Evolutionary conservation across 2,329 filamentous ascomycete genomes (phyloP).

Genomic region (Aspergillus sp.): DNA sequence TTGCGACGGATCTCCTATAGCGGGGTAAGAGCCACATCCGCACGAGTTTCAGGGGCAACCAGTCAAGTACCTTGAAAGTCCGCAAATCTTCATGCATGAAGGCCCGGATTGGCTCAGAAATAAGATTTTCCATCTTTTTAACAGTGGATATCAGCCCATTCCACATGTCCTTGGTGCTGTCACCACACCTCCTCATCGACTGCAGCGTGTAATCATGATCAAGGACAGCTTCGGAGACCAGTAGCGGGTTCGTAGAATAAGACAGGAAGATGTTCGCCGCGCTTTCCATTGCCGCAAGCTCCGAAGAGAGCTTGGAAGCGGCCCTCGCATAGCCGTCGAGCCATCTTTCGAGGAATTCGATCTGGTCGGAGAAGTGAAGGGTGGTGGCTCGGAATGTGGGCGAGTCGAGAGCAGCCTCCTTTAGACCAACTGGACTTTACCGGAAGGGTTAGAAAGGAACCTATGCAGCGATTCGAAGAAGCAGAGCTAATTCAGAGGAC

Average conservation of each 20-base stretch:
- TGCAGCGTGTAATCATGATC: constrained; percentile 95
- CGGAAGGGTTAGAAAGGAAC: constrained; percentile 16
- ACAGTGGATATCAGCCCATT: constrained; percentile 70
- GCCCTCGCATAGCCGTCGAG: constrained; percentile 71
- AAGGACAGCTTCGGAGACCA: constrained; percentile 78
- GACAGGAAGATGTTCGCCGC: constrained; percentile 75
- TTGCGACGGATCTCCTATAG: constrained; percentile 67
- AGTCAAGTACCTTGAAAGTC: constrained; percentile 67
- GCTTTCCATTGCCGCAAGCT: constrained; percentile 74
- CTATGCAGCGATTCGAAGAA: background rate
- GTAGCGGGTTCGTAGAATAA: constrained; percentile 71
- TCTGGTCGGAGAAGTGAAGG: constrained; percentile 84
- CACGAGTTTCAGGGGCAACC: constrained; percentile 6
- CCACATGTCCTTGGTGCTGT: constrained; percentile 89
- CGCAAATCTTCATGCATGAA: constrained; percentile 80
- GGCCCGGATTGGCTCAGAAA: constrained; percentile 76
- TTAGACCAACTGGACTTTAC: constrained; percentile 74
- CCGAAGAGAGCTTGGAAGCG: constrained; percentile 61
- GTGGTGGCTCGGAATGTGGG: constrained; percentile 90
- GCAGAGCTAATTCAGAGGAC: constrained; percentile 15
- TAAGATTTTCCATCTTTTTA: constrained; percentile 73
- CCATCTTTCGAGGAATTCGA: constrained; percentile 90
- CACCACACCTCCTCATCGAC: constrained; percentile 79
- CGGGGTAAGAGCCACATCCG: constrained; percentile 19
- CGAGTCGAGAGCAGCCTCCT: constrained; percentile 94